Evolutionary conservation across 805 yeast species (phyloP), one percentile per base, ranked within the genome.

Genomic region (Candida dendrica): DNA sequence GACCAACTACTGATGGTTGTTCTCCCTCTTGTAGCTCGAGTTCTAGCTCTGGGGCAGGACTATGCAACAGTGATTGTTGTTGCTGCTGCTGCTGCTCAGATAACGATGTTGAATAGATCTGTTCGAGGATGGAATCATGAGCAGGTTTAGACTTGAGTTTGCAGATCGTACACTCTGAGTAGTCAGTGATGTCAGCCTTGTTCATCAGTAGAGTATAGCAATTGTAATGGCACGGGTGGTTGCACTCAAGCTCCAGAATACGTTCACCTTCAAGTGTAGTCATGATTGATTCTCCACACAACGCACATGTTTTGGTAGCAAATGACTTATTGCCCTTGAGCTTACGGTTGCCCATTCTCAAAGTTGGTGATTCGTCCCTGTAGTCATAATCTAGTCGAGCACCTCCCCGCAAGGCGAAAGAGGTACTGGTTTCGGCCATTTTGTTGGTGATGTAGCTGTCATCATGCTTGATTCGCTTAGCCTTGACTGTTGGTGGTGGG

Each of bases 241-340:
- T 56, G 52, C 78, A 72, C 1, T 63, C 47, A 36, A 73, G 46
- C 29, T 65, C 69, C 3, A 74, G 42, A 1, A 67, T 46, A 29
- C 60, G 64, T 55, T 75, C 79, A 11, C 73, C 75, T 8, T 53
- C 50, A 31, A 73, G 61, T 13, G 62, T 56, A 36, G 58, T 59
- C 3, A 60, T 54, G 32, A 74, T 50, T 4, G 64, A 56, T 43
- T 74, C 78, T 13, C 63, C 62, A 51, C 80, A 75, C 33, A 72
- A 59, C 13, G 67, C 61, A 48, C 79, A 74, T 3, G 27, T 39
- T 29, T 55, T 59, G 18, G 59, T 55, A 3, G 52, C 34, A 37
- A 47, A 59, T 24, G 53, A 55, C 42, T 56, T 59, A 49, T 20
- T 24, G 17, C 19, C 24, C 6, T 42, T 40, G 42, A 44, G 17